phyloP scores from a whole-genome alignment of 2,329 filamentous ascomycete species.

The Furcasterigmium sp. region DNA sequence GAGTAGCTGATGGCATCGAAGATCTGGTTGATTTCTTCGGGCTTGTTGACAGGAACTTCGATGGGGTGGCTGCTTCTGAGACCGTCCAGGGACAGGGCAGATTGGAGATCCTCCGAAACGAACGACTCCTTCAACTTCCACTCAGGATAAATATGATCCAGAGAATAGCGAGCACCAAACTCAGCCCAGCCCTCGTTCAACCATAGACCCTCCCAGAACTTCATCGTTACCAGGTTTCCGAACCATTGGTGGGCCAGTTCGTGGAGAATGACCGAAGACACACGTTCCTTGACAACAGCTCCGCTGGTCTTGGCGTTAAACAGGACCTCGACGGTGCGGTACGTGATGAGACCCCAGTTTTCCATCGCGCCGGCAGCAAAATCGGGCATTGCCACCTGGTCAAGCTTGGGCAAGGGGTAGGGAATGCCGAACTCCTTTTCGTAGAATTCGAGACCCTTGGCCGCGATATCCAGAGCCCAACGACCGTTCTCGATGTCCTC shows the following conservation, averaged over 20 bases:
- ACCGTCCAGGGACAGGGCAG: slow-evolving; percentile 82
- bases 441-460: slow-evolving; percentile 87
- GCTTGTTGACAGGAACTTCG: slow-evolving; percentile 91
- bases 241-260: slow-evolving; percentile 98
- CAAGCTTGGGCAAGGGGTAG: slow-evolving; percentile 90
- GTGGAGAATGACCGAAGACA: slow-evolving; percentile 94
- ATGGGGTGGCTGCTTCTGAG: slow-evolving; percentile 93
- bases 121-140: slow-evolving; percentile 98
- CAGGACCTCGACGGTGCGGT: slow-evolving; percentile 85
- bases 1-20: slow-evolving; percentile 98
- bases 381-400: slow-evolving; percentile 93
- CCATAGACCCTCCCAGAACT: slow-evolving; percentile 98
- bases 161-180: slow-evolving; percentile 56
- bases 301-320: slow-evolving; percentile 89
- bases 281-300: slow-evolving; percentile 83
- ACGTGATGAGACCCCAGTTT: slow-evolving; percentile 96
- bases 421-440: slow-evolving; percentile 87
- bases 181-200: slow-evolving; percentile 86
- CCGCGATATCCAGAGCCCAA: slow-evolving; percentile 86
- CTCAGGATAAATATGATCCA: slow-evolving; percentile 92
- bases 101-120: slow-evolving; percentile 86
- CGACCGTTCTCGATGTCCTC: slow-evolving; percentile 85
- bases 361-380: slow-evolving; percentile 85
- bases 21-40: slow-evolving; percentile 96
- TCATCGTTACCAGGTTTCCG: slow-evolving; percentile 95